A percentile compares a stretch with the other conserved stretches of the same genome.
phyloP scores from a whole-genome alignment of 2,329 filamentous ascomycete species.

The Ophiostoma ulmi region DNA sequence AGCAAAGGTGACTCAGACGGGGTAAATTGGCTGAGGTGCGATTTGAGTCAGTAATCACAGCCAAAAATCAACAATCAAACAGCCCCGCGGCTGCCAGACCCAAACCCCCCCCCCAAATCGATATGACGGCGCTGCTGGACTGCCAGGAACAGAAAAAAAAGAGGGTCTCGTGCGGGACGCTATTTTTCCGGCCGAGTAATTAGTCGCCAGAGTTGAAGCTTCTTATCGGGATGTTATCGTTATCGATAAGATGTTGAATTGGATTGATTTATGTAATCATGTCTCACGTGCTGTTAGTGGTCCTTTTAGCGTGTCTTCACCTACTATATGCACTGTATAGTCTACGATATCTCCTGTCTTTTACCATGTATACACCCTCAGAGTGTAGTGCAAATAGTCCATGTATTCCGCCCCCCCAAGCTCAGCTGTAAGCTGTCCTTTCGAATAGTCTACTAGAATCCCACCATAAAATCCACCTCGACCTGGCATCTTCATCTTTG shows the following conservation, averaged over 20 bases:
- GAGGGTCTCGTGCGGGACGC: constrained; percentile 15
- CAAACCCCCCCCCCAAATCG: constrained; percentile 1
- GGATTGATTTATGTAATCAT: neutral
- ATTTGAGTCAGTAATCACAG: constrained; percentile 6
- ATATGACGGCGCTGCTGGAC: constrained; percentile 4
- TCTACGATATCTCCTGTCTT: neutral
- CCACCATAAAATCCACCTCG: neutral
- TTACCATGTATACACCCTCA: neutral
- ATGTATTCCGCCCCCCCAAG: neutral
- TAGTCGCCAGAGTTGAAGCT: neutral
- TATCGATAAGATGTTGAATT: neutral
- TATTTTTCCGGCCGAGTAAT: constrained; percentile 23
- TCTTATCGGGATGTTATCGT: neutral
- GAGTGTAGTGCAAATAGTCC: neutral
- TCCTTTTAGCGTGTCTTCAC: neutral
- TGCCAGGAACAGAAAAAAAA: constrained; percentile 13
- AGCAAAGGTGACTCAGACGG: constrained; percentile 12
- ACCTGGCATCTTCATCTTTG: neutral
- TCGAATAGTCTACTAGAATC: neutral
- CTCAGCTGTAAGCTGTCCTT: constrained; percentile 23
- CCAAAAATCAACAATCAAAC: constrained; percentile 11
- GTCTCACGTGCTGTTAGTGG: neutral
- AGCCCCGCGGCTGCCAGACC: constrained; percentile 10
- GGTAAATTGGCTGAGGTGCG: constrained; percentile 3
- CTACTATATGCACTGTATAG: neutral